phyloP scores from a whole-genome alignment of 164 flowering plant genomes.

The Buxus sempervirens region DNA sequence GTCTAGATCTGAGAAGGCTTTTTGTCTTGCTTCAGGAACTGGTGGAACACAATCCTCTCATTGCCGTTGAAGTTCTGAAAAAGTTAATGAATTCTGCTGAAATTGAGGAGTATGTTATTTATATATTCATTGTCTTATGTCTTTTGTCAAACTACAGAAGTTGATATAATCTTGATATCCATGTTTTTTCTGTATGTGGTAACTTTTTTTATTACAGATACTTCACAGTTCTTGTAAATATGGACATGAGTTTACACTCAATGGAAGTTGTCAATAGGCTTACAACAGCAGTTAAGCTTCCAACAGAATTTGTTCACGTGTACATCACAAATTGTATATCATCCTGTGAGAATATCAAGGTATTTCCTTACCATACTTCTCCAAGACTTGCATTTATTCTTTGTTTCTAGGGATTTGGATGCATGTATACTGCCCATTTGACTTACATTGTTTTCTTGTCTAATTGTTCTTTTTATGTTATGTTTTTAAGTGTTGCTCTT shows the following conservation, averaged over 20 bases:
- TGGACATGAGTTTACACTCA: slow-evolving; percentile 99
- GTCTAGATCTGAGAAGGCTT: slow-evolving; percentile 1
- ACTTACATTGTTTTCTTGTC: too few species aligned
- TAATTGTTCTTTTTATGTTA: too few species aligned
- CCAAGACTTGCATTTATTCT: neutral
- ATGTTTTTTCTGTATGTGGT: neutral
- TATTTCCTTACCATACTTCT: slow-evolving; percentile 19
- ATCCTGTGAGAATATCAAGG: slow-evolving; percentile 89
- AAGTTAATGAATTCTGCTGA: slow-evolving; percentile 87
- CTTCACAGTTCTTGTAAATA: slow-evolving; percentile 81
- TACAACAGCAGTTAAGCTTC: slow-evolving; percentile 85
- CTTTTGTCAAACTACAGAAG: neutral
- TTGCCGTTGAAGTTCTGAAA: slow-evolving; percentile 93
- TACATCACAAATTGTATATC: slow-evolving; percentile 92
- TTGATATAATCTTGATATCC: neutral
- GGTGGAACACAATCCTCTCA: slow-evolving; percentile 92
- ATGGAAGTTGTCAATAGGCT: slow-evolving; percentile 99
- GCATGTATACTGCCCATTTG: neutral
- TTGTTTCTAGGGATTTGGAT: neutral
- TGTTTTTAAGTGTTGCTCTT: too few species aligned
- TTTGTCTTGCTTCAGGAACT: slow-evolving; percentile 55
- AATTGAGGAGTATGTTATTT: slow-evolving; percentile 67
- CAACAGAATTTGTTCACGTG: slow-evolving; percentile 81
- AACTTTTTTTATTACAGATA: slow-evolving; percentile 45
- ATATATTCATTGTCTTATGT: neutral